These are phyloP conservation scores for Fusarium verticillioides DNA, from an alignment of 2,329 filamentous ascomycete species.

Conservation along the genomic window DNA sequence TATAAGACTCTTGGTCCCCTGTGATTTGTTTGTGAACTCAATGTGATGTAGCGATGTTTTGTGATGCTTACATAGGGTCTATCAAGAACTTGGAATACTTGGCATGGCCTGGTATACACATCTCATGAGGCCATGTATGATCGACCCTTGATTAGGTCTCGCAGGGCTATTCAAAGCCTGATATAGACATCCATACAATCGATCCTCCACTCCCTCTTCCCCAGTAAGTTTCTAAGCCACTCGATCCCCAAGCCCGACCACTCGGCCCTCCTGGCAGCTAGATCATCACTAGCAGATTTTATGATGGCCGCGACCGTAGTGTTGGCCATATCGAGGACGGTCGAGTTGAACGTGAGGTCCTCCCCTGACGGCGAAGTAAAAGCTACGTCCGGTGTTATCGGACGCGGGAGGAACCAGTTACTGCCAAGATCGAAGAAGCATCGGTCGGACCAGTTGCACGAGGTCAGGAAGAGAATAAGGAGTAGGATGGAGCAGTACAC, in stretches of 20 bases:
- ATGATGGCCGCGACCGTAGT: constrained; percentile 76
- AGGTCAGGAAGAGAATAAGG: constrained; percentile 91
- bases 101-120: constrained; percentile 11
- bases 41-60: constrained; percentile 8
- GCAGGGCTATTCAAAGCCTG: constrained; percentile 64
- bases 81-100: neutral
- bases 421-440: constrained; percentile 93
- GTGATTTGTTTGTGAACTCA: neutral
- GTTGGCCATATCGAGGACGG: constrained; percentile 69
- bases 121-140: constrained; percentile 5
- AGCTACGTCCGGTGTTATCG: constrained; percentile 46
- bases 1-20: neutral
- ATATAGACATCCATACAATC: constrained; percentile 92
- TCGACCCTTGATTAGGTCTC: neutral
- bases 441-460: constrained; percentile 87
- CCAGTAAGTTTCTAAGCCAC: constrained; percentile 85
- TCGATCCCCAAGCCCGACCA: constrained; percentile 84
- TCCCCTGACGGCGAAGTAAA: constrained; percentile 34
- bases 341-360: constrained; percentile 57
- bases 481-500: constrained; percentile 98
- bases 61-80: neutral
- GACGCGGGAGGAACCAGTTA: constrained; percentile 92
- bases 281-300: constrained; percentile 72
- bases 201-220: constrained; percentile 87
- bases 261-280: constrained; percentile 66